These are phyloP conservation scores for Aureococcus anophagefferens DNA, from an alignment of 108 stramenopile genomes.

Conservation along the genomic window DNA sequence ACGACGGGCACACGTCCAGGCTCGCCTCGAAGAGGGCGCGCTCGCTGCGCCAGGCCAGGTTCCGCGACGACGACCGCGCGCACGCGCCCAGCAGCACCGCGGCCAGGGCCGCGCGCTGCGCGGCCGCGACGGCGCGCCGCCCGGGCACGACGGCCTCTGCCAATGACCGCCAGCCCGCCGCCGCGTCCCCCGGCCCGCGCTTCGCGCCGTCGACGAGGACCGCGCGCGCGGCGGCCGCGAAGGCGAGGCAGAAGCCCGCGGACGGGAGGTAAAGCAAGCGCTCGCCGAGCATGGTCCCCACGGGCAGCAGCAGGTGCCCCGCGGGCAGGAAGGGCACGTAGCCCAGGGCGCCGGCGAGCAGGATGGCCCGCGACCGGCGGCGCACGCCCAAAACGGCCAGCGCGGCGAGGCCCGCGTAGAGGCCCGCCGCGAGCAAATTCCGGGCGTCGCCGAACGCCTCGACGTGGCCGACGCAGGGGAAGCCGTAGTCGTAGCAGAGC, in stretches of 20 bases:
- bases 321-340: constrained; percentile 15
- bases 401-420: background rate
- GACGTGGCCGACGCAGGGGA: constrained; percentile 5
- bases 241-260: background rate
- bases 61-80: background rate
- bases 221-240: too few relatives aligned
- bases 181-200: too few relatives aligned
- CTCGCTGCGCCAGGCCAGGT: background rate
- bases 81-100: too few relatives aligned
- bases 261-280: constrained; percentile 12
- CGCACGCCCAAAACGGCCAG: background rate
- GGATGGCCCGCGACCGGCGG: background rate
- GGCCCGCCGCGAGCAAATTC: background rate
- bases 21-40: background rate
- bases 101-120: too few relatives aligned
- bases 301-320: constrained; percentile 3
- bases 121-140: too few relatives aligned
- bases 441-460: background rate
- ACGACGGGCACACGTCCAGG: constrained; percentile 2
- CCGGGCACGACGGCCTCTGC: too few relatives aligned
- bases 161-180: too few relatives aligned
- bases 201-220: too few relatives aligned
- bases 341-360: background rate
- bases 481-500: constrained; percentile 20
- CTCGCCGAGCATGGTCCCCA: constrained; percentile 19